phyloP scores from a whole-genome alignment of 768 basidiomycete species.

The Rhodotorula diobovata region DNA sequence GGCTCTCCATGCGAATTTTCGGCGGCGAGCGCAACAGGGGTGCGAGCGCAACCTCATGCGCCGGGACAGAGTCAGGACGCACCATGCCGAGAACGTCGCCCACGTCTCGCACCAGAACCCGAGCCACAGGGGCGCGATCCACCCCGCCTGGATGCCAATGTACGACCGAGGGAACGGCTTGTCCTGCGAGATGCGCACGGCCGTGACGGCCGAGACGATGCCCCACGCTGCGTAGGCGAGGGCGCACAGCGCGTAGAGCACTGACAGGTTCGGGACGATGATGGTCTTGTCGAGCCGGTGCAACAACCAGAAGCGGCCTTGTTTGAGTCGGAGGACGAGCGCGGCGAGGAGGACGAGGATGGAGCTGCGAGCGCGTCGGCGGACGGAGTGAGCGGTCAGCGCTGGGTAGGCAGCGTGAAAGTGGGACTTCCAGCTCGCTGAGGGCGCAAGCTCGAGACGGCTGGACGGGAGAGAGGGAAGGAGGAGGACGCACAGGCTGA shows the following conservation, averaged over 20 bases:
- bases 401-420: too few species aligned
- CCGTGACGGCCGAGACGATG: conserved; percentile 1
- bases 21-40: too few species aligned
- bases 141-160: neutral
- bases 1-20: too few species aligned
- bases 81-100: conserved; percentile 2
- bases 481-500: conserved; percentile 1
- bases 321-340: neutral
- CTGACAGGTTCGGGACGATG: conserved; percentile 9
- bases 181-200: neutral
- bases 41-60: too few species aligned
- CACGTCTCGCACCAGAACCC: conserved; percentile 1
- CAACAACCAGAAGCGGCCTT: conserved; percentile 22
- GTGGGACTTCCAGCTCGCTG: too few species aligned
- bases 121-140: neutral
- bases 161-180: neutral
- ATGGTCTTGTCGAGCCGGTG: conserved; percentile 20
- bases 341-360: conserved; percentile 7
- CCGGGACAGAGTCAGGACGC: neutral
- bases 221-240: conserved; percentile 5
- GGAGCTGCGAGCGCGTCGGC: neutral
- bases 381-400: too few species aligned
- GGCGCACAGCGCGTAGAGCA: conserved; percentile 11
- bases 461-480: too few species aligned
- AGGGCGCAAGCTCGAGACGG: too few species aligned